These are phyloP conservation scores for Kwoniella shivajii DNA, from an alignment of 1,284 basidiomycete genomes.

Conservation along the genomic window DNA sequence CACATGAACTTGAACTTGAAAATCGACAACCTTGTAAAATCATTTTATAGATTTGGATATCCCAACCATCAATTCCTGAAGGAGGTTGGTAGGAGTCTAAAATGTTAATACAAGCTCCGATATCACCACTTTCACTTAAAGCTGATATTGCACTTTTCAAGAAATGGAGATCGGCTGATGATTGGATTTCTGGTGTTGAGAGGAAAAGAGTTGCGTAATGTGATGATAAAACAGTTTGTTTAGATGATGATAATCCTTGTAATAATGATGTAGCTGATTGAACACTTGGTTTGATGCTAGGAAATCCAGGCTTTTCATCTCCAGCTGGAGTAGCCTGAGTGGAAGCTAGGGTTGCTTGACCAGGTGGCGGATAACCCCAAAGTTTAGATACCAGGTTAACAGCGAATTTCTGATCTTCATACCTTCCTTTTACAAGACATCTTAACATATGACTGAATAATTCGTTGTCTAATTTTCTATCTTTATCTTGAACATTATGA, in stretches of 20 bases:
- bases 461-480: constrained; percentile 32
- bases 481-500: not conserved
- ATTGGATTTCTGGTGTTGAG: constrained; percentile 2
- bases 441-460: constrained; percentile 32
- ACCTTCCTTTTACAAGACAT: constrained; percentile 30
- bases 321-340: not conserved
- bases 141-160: constrained; percentile 27
- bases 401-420: constrained; percentile 36
- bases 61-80: constrained; percentile 29
- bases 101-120: constrained; percentile 16
- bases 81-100: constrained; percentile 34
- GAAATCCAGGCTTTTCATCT: constrained; percentile 8
- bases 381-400: constrained; percentile 32
- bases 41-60: constrained; percentile 23
- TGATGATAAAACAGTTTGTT: constrained; percentile 24
- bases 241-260: constrained; percentile 17
- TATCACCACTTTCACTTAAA: constrained; percentile 23
- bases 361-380: constrained; percentile 32
- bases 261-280: constrained; percentile 32
- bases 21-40: constrained; percentile 32
- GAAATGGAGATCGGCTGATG: constrained; percentile 22
- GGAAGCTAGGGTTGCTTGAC: constrained; percentile 13
- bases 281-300: constrained; percentile 13
- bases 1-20: constrained; percentile 38
- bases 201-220: constrained; percentile 37